Evolutionary conservation across 768 basidiomycete genomes (phyloP).

Genomic region (Pulveroboletus ravenelii): DNA sequence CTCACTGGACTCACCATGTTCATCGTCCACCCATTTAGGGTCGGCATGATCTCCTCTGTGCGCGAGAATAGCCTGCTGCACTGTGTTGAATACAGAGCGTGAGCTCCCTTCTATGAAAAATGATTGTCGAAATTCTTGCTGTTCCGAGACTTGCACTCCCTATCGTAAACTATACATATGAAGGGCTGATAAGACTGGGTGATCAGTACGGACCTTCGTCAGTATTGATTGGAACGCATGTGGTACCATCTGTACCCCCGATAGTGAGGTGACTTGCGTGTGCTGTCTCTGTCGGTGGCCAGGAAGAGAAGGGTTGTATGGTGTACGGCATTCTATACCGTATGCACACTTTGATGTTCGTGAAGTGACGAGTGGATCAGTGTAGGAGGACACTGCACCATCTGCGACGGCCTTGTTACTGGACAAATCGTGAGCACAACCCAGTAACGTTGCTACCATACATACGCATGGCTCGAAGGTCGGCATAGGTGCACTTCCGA

Average conservation of each 20-base stretch:
- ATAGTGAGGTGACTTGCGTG: no score
- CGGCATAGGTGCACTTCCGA: no score
- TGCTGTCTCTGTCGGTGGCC: no score
- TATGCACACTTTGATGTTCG: no score
- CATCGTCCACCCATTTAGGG: conserved; percentile 13
- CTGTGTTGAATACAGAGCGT: background rate
- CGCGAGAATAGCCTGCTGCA: conserved; percentile 8
- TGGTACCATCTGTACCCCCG: conserved; percentile 16
- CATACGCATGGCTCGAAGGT: no score
- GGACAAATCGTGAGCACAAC: no score
- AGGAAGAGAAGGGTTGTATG: no score
- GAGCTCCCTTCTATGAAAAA: background rate
- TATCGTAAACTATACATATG: background rate
- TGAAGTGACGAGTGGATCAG: no score
- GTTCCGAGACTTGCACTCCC: conserved; percentile 16
- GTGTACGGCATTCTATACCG: no score
- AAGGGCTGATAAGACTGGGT: background rate
- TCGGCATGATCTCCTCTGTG: conserved; percentile 12
- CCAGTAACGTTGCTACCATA: no score
- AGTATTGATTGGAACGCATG: conserved; percentile 37
- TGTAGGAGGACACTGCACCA: no score
- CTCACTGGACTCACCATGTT: conserved; percentile 3
- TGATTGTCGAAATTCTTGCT: background rate
- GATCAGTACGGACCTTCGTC: conserved; percentile 16
- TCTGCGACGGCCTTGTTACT: no score